Conservation (phyloP, 176 grass and related monocot species). For the Ensete glaucum region DNA sequence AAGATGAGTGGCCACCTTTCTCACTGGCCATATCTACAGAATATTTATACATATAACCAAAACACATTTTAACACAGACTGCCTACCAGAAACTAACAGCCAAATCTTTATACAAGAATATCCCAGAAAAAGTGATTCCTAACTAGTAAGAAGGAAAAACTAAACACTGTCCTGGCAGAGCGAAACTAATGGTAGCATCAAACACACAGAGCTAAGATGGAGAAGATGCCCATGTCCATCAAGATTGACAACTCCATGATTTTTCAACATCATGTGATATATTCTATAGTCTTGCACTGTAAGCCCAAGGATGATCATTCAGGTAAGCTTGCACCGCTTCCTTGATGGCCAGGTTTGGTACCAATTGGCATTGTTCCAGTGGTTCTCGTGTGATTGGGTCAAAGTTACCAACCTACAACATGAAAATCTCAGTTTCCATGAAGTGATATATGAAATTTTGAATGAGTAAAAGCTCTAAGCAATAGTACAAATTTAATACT, state of each 20-base stretch:
- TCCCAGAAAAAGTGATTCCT: not conserved
- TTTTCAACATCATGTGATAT: too few species aligned
- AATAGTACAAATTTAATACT: not conserved
- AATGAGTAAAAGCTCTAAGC: not conserved
- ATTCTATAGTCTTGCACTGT: constrained; percentile 27
- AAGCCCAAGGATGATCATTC: constrained; percentile 75
- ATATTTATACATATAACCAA: not conserved
- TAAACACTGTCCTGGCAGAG: not conserved
- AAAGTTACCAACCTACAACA: constrained; percentile 70
- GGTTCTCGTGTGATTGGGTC: constrained; percentile 65
- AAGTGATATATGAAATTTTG: not conserved
- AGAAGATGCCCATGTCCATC: too few species aligned
- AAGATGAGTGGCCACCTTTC: not conserved
- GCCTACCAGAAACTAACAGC: not conserved
- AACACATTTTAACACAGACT: not conserved
- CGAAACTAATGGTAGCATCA: too few species aligned
- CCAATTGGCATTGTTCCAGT: constrained; percentile 59
- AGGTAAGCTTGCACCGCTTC: constrained; percentile 82
- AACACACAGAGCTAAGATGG: too few species aligned
- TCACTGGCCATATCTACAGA: not conserved
- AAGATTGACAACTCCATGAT: too few species aligned
- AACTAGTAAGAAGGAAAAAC: not conserved
- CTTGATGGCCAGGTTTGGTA: constrained; percentile 86
- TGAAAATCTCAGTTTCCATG: not conserved
- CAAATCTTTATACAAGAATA: not conserved